Base-by-base conservation (phyloP, 2,329 filamentous ascomycete genomes). In the Pseudogymnoascus sp. region DNA sequence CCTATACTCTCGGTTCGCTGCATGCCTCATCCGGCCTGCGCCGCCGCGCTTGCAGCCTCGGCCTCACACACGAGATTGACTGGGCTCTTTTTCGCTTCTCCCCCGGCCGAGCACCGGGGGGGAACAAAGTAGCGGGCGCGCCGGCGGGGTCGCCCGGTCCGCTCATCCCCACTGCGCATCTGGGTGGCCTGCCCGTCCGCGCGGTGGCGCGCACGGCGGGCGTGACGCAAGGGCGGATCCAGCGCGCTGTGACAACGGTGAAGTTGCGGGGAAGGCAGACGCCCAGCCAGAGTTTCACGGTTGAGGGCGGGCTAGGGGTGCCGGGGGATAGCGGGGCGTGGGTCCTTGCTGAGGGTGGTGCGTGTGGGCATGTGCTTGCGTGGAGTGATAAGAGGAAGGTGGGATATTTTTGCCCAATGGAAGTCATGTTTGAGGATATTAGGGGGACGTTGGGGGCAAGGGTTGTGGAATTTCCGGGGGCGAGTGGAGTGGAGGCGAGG, bases 391-490 rank as follows among this genome's bases (percentile, higher is more conserved):
- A 87, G 65, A 93, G 90, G 71, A 85, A 85, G 43, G 87, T 91
- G 4, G 92, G 92, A 0, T 97, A 96, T 73, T 95, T 97, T 65
- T 95, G 91, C 65, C 93, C 93, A 0, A 97, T 97, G 93, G 90
- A 97, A 63, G 83, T 97, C 2, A 77, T 96, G 11, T 80, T 97
- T 9, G 84, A 88, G 28, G 93, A 97, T 71, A 96, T 97, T 63
- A 88, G 87, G 28, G 84, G 89, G 65, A 92, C 88, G 0, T 78
- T 97, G 0, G 84, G 87, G 21, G 91, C 91, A 0, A 76, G 76
- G 1, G 82, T 85, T 25, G 84, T 96, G n/a, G 80, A 82, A 4
- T 80, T 96, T 0, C 91, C 91, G 0, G 88, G 33, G 11, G 58
- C 35, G 14, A 60, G 18, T 23, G 14, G 7, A 16, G 23, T 60